phyloP scores from a whole-genome alignment of 805 yeast genomes.

The Wickerhamiella dianesei region DNA sequence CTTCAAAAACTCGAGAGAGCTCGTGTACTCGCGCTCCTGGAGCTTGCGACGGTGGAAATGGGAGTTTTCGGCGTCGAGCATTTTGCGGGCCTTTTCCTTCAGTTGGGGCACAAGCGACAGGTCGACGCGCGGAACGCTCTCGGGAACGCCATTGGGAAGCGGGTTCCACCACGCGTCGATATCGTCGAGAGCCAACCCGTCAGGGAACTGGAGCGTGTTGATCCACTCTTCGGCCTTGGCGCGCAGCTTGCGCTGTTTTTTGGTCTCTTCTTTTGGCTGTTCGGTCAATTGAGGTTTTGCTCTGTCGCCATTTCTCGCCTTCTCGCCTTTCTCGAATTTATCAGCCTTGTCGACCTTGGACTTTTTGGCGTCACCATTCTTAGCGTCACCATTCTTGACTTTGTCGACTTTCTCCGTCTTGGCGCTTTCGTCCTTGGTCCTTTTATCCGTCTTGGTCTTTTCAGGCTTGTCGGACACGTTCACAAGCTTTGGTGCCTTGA shows the following conservation, averaged over 20 bases:
- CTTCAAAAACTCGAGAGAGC: conserved; percentile 55
- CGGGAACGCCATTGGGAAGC: conserved; percentile 16
- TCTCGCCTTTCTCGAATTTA: too few relatives aligned
- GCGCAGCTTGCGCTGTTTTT: conserved; percentile 3
- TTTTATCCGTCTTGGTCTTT: conserved; percentile 16
- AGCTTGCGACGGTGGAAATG: conserved; percentile 57
- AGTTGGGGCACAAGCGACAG: conserved; percentile 35
- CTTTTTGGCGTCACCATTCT: conserved; percentile 10
- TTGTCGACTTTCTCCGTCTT: conserved; percentile 4
- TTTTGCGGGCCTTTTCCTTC: conserved; percentile 48
- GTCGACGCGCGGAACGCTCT: conserved; percentile 28
- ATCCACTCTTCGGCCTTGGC: conserved; percentile 11
- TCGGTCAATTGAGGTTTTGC: too few relatives aligned
- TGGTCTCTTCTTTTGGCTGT: background rate
- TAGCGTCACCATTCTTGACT: conserved; percentile 1
- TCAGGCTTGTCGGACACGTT: background rate
- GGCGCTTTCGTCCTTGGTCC: conserved; percentile 15
- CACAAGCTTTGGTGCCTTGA: background rate
- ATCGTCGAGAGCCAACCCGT: conserved; percentile 32
- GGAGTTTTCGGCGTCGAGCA: conserved; percentile 58
- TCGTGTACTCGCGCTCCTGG: conserved; percentile 74
- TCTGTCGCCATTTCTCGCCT: conserved; percentile 7
- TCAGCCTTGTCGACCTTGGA: conserved; percentile 11
- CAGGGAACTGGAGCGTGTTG: conserved; percentile 6
- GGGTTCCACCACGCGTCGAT: conserved; percentile 49